Evolutionary conservation across 2,329 filamentous ascomycete genomes (phyloP), one percentile per base, ranked within the genome.

Genomic region (Pseudocercospora cruenta): DNA sequence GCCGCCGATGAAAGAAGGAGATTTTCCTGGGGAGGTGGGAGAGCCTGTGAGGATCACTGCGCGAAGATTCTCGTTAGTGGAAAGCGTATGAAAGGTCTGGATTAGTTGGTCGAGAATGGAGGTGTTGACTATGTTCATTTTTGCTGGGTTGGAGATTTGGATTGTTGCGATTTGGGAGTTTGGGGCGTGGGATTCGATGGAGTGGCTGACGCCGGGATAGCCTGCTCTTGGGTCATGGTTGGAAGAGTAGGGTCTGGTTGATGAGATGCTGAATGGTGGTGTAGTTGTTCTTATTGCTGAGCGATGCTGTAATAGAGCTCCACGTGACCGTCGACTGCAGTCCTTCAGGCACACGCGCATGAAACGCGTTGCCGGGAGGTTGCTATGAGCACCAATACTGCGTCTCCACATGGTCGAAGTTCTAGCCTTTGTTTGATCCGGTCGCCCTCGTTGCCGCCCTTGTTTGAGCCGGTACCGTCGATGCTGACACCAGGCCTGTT

Each of bases 1-100:
- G 22, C 75, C 75, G 45, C 70, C 74, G 33, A 76, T 73, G 66
- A 74, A 76, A 16, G 73, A 69, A 0, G 72, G 67, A 4, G 66
- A n/a, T 67, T 75, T 76, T 47, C 67, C 68, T 33, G 39, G 45
- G 9, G 69, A 62, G 3, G 69, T 67, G 1, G 60, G 57, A 4
- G 62, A 70, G 33, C 72, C 72, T 2, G 72, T 73, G 12, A 76
- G 70, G 43, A 75, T 61, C 2, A 75, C 72, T 28, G 67, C 70
- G 16, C 73, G 71, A 6, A 75, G 69, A 3, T 62, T 49, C 14
- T 57, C 16, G 21, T 45, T 28, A 68, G 39, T 39, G 3, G 66
- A 63, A 7, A 75, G 62, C 9, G 49, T 24, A 2, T 58, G 19
- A 70, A 69, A 73, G 22, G 59, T 61, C 22, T 62, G 24, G 36